Conservation (phyloP, 768 basidiomycete species). For the Auricularia sp. region DNA sequence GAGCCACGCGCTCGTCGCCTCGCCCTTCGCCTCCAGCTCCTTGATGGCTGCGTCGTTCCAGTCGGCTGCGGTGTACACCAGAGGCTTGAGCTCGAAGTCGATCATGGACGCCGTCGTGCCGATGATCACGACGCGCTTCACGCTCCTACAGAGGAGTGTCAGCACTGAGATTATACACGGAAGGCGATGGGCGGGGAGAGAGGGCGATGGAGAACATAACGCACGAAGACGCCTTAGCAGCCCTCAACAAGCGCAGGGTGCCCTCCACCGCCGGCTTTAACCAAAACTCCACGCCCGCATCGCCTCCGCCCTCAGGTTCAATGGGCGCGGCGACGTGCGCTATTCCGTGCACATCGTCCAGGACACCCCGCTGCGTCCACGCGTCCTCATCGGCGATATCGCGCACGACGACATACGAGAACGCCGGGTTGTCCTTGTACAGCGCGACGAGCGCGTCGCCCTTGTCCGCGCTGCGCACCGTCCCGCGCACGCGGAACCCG, state of each 20-base stretch:
- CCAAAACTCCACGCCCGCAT: background rate
- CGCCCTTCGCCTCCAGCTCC: background rate
- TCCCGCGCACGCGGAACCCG: background rate
- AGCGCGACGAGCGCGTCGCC: slow-evolving; percentile 1
- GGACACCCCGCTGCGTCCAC: background rate
- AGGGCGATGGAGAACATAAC: background rate
- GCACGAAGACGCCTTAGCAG: background rate
- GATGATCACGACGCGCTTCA: background rate
- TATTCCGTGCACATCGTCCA: background rate
- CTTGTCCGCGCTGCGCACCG: background rate
- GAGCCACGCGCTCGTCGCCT: background rate
- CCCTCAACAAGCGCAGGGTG: background rate
- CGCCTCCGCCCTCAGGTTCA: background rate
- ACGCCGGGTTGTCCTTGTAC: background rate
- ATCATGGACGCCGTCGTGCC: background rate
- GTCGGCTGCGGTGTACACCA: background rate
- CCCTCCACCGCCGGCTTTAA: background rate
- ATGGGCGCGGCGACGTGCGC: background rate
- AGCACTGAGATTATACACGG: background rate
- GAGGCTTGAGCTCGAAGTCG: background rate
- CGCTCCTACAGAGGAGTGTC: background rate
- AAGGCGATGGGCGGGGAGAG: background rate
- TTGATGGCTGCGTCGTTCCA: background rate
- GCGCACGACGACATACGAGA: slow-evolving; percentile 3
- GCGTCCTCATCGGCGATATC: background rate